These are phyloP conservation scores for Cinnamomum micranthum DNA, from an alignment of 164 flowering plant genomes.

Conservation along the genomic window DNA sequence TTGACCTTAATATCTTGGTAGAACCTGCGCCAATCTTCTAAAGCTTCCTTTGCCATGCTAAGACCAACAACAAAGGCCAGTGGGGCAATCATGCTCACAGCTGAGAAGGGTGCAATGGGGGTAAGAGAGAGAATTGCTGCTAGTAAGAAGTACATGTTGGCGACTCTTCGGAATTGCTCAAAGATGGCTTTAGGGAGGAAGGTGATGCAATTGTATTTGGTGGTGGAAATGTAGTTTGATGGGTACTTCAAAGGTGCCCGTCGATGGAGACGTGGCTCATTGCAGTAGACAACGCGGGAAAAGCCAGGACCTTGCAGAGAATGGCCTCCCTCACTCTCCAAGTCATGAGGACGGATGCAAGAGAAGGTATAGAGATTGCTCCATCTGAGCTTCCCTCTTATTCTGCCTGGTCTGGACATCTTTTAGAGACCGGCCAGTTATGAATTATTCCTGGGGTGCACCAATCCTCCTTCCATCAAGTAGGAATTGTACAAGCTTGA, in stretches of 20 bases:
- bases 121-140: slow-evolving; percentile 71
- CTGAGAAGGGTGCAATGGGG: slow-evolving; percentile 61
- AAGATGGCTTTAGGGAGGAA: slow-evolving; percentile 85
- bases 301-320: slow-evolving; percentile 65
- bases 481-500: too few species aligned
- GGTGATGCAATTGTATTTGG: slow-evolving; percentile 69
- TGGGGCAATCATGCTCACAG: slow-evolving; percentile 90
- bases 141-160: slow-evolving; percentile 83
- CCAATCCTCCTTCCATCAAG: too few species aligned
- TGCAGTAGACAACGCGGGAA: slow-evolving; percentile 69
- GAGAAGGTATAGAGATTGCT: slow-evolving; percentile 47
- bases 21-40: slow-evolving; percentile 90
- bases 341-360: slow-evolving; percentile 27
- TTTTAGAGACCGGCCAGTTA: neutral
- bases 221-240: slow-evolving; percentile 79
- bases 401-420: slow-evolving; percentile 17
- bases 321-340: slow-evolving; percentile 36
- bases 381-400: slow-evolving; percentile 31
- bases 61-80: slow-evolving; percentile 85
- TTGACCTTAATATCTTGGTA: slow-evolving; percentile 49
- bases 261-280: slow-evolving; percentile 56
- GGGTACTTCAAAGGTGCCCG: slow-evolving; percentile 51
- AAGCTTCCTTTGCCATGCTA: slow-evolving; percentile 90
- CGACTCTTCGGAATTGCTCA: slow-evolving; percentile 94
- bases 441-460: neutral